Evolutionary conservation across 106 monocot species (phyloP).

Genomic region (Narthecium ossifragum): DNA sequence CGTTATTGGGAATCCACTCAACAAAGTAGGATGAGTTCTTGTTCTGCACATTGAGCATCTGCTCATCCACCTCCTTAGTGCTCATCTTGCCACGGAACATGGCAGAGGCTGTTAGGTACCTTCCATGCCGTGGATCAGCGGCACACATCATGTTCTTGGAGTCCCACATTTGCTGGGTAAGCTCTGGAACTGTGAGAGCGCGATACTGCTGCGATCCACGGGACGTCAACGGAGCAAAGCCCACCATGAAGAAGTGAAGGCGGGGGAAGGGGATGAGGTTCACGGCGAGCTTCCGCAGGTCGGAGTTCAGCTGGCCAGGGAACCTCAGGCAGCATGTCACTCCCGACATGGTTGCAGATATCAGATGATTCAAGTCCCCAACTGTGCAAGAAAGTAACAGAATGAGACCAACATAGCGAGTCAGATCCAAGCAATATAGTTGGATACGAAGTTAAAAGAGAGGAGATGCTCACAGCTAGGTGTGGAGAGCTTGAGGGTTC

Average conservation of each 20-base stretch:
- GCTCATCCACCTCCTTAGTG: constrained; percentile 45
- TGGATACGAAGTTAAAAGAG: too few species aligned
- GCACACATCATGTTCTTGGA: constrained; percentile 81
- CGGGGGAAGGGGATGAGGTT: constrained; percentile 69
- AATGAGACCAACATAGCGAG: too few species aligned
- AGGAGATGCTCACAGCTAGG: constrained; percentile 36
- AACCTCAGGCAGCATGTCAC: constrained; percentile 51
- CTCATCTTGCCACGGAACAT: constrained; percentile 61
- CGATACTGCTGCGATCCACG: constrained; percentile 62
- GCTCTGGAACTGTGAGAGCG: constrained; percentile 57
- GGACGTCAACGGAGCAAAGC: constrained; percentile 61
- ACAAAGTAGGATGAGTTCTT: constrained; percentile 48
- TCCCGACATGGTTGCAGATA: constrained; percentile 29
- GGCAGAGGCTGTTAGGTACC: constrained; percentile 61
- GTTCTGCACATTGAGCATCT: constrained; percentile 48
- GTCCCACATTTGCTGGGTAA: constrained; percentile 71
- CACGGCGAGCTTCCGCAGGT: constrained; percentile 57
- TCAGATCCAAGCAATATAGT: too few species aligned
- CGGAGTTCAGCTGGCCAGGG: constrained; percentile 70
- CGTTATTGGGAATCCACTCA: constrained; percentile 42
- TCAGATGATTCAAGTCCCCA: constrained; percentile 35
- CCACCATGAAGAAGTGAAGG: constrained; percentile 73
- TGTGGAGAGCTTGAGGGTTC: constrained; percentile 31
- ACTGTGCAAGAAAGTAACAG: constrained; percentile 18
- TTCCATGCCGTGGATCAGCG: constrained; percentile 55